Conservation (phyloP, 164 flowering plant species). For the Piper longum region DNA sequence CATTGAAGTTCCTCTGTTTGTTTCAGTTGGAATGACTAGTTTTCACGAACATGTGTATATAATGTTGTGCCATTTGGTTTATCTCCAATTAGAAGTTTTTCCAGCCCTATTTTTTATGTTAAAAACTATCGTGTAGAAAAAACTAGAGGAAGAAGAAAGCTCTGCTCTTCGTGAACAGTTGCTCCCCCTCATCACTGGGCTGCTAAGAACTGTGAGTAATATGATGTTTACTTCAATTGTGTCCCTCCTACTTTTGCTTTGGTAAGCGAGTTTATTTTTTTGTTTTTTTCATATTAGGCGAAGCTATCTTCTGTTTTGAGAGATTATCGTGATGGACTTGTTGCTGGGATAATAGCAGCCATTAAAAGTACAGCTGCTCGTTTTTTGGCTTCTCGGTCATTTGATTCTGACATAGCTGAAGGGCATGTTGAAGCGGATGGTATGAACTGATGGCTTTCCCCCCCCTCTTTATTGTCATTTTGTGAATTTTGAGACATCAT, state of each 20-base stretch:
- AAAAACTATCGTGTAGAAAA: conserved; percentile 31
- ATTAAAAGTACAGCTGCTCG: conserved; percentile 86
- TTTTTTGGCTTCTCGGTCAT: conserved; percentile 40
- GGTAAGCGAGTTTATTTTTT: neutral
- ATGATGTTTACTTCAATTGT: neutral
- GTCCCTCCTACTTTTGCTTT: neutral
- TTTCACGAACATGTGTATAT: too few relatives aligned
- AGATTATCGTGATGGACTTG: conserved; percentile 78
- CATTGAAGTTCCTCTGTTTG: neutral
- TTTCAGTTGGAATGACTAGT: too few relatives aligned
- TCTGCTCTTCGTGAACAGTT: conserved; percentile 64
- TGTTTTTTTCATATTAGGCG: conserved; percentile 35
- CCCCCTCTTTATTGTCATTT: neutral
- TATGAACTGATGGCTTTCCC: conserved; percentile 12
- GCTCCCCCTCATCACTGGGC: conserved; percentile 77
- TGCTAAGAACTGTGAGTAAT: conserved; percentile 88
- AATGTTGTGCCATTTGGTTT: too few relatives aligned
- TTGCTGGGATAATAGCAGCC: conserved; percentile 85
- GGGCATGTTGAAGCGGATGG: conserved; percentile 77
- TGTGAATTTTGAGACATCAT: neutral
- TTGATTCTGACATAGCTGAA: conserved; percentile 55
- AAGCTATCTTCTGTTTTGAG: conserved; percentile 86
- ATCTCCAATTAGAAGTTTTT: too few relatives aligned
- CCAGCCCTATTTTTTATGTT: neutral
- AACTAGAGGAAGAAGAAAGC: conserved; percentile 58